These are phyloP conservation scores for Populus alba DNA, from an alignment of 345 rosid species.

Conservation along the genomic window DNA sequence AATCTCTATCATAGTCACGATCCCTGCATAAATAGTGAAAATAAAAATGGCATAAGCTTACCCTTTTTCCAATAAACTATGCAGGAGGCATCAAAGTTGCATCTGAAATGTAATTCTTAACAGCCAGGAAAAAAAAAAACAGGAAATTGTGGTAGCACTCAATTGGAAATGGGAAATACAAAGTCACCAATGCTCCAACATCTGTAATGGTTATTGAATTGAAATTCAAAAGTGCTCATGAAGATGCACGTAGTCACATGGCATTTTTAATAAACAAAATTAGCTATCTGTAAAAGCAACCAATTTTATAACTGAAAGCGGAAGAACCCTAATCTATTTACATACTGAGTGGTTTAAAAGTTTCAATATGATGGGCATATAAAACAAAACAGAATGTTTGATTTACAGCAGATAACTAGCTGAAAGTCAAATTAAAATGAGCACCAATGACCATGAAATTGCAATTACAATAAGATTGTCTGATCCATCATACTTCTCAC, in stretches of 20 bases:
- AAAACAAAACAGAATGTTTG: neutral
- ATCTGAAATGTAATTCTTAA: neutral
- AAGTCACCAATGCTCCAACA: neutral
- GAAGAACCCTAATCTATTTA: neutral
- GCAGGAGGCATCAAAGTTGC: neutral
- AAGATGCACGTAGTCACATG: neutral
- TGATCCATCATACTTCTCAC: constrained; percentile 98
- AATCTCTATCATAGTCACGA: constrained; percentile 50
- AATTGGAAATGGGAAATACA: neutral
- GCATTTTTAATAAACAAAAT: neutral
- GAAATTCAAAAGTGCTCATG: neutral
- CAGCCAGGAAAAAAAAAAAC: neutral
- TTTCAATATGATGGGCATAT: neutral
- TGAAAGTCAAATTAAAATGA: neutral
- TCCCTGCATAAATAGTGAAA: constrained; percentile 41
- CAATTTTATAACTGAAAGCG: neutral
- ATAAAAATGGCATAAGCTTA: neutral
- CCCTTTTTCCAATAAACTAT: neutral
- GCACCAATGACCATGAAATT: neutral
- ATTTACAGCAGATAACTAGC: neutral
- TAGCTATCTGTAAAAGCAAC: neutral
- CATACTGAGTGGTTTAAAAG: neutral
- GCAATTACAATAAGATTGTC: constrained; percentile 34
- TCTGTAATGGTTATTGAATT: neutral
- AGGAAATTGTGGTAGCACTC: neutral